These are phyloP conservation scores for Aureobasidium sp. DNA, from an alignment of 2,329 filamentous ascomycete genomes.

Conservation along the genomic window DNA sequence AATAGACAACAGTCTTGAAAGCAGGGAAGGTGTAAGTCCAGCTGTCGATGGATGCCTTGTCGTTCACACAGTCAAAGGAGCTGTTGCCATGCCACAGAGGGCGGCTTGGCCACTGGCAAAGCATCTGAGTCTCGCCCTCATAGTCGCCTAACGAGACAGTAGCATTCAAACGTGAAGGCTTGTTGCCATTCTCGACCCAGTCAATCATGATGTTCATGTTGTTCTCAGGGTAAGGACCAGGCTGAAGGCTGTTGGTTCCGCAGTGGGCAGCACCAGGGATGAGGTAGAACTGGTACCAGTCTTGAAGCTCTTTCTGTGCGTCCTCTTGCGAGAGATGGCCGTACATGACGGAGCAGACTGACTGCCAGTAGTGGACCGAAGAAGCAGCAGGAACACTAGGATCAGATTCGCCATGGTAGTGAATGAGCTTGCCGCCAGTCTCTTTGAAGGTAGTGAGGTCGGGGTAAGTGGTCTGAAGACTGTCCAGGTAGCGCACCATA, in stretches of 20 bases:
- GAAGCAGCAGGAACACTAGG: constrained; percentile 46
- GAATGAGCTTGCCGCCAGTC: constrained; percentile 50
- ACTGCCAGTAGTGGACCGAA: constrained; percentile 50
- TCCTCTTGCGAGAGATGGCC: neutral
- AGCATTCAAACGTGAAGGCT: constrained; percentile 40
- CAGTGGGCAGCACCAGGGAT: constrained; percentile 51
- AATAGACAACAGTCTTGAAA: constrained; percentile 36
- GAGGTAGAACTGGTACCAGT: constrained; percentile 51
- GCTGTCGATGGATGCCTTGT: constrained; percentile 34
- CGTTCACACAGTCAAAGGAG: constrained; percentile 33
- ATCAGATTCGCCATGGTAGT: constrained; percentile 54
- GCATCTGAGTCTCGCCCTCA: constrained; percentile 30
- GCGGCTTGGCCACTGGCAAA: constrained; percentile 40
- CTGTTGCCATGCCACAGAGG: constrained; percentile 35
- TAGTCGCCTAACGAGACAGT: constrained; percentile 25
- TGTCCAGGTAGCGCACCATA: constrained; percentile 44
- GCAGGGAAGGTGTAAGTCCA: constrained; percentile 37
- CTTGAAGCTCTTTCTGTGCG: constrained; percentile 32
- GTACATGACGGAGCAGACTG: constrained; percentile 48
- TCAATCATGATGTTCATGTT: constrained; percentile 44
- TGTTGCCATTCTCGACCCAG: constrained; percentile 47
- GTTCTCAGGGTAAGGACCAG: constrained; percentile 37
- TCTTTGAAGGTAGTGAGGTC: constrained; percentile 47
- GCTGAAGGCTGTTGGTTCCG: constrained; percentile 34
- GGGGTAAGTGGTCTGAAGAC: constrained; percentile 47